Evolutionary conservation across 768 basidiomycete species (phyloP).

Genomic region (Russula griseocarnosa): DNA sequence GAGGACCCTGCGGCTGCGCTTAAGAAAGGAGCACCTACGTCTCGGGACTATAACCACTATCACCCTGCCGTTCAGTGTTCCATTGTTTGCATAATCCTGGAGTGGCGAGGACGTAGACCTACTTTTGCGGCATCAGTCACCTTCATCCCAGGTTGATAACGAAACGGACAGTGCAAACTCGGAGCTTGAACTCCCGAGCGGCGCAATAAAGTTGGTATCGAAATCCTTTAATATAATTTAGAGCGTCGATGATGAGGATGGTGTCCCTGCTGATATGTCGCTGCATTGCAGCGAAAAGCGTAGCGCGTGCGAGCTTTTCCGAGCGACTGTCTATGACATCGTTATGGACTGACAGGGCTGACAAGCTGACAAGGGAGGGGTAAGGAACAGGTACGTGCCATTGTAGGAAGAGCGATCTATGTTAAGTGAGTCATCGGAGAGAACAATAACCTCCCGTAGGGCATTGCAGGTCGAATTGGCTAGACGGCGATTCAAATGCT

Average conservation of each 20-base stretch:
- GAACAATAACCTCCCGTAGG: constrained; percentile 44
- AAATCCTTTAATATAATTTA: constrained; percentile 98
- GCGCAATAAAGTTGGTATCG: constrained; percentile 98
- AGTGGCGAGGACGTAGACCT: constrained; percentile 75
- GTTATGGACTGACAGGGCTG: not conserved
- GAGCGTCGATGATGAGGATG: constrained; percentile 83
- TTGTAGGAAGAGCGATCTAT: constrained; percentile 66
- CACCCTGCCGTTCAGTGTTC: constrained; percentile 55
- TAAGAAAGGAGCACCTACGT: constrained; percentile 50
- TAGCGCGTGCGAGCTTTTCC: constrained; percentile 85
- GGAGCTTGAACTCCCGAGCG: constrained; percentile 78
- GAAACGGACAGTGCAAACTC: constrained; percentile 77
- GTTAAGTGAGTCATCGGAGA: constrained; percentile 73
- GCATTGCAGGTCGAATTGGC: constrained; percentile 50
- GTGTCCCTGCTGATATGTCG: constrained; percentile 66
- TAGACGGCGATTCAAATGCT: constrained; percentile 52
- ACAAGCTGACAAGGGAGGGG: not conserved
- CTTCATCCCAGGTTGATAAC: not conserved
- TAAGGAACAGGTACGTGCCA: constrained; percentile 44
- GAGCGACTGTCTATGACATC: constrained; percentile 55
- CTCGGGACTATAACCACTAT: constrained; percentile 53
- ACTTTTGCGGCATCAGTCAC: constrained; percentile 29
- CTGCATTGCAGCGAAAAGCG: constrained; percentile 79
- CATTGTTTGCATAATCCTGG: constrained; percentile 73
- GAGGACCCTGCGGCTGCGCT: constrained; percentile 6